A percentile compares a stretch with the other conserved stretches of the same genome.
These are phyloP conservation scores for Rhododendron ferrugineum DNA, from an alignment of 148 eudicot genomes.

Conservation along the genomic window DNA sequence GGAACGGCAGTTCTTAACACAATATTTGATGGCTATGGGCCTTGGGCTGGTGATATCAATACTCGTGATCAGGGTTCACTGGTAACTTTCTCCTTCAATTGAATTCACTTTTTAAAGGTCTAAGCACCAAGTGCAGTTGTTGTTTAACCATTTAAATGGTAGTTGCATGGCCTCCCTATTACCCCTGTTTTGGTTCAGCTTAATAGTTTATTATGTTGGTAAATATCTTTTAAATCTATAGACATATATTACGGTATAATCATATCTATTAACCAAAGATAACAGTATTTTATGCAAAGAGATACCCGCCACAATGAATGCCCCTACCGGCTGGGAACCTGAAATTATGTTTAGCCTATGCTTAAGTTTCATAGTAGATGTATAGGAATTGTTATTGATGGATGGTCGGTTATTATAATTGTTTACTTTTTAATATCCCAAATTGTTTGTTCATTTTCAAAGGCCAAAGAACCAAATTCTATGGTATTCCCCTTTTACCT, in stretches of 20 bases:
- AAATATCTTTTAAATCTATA: background rate
- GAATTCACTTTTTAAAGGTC: background rate
- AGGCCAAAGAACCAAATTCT: background rate
- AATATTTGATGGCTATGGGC: slow-evolving; percentile 88
- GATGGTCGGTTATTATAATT: background rate
- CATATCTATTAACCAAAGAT: background rate
- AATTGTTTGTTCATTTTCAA: background rate
- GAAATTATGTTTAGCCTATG: background rate
- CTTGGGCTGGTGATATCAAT: slow-evolving; percentile 94
- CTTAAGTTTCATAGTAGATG: background rate
- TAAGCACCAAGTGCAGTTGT: background rate
- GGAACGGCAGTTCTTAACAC: slow-evolving; percentile 97
- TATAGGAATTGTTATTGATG: background rate
- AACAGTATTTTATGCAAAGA: background rate
- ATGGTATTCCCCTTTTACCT: background rate
- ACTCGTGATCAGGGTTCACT: slow-evolving; percentile 95
- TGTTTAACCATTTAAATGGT: background rate
- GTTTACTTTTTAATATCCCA: background rate
- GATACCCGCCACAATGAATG: background rate
- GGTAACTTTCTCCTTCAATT: slow-evolving; percentile 39
- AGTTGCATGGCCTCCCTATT: background rate
- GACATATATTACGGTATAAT: background rate
- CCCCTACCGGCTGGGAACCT: background rate
- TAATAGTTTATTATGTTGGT: background rate
- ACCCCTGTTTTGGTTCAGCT: background rate